Evolutionary conservation across 768 basidiomycete species (phyloP).

Genomic region (Auriscalpium vulgare): DNA sequence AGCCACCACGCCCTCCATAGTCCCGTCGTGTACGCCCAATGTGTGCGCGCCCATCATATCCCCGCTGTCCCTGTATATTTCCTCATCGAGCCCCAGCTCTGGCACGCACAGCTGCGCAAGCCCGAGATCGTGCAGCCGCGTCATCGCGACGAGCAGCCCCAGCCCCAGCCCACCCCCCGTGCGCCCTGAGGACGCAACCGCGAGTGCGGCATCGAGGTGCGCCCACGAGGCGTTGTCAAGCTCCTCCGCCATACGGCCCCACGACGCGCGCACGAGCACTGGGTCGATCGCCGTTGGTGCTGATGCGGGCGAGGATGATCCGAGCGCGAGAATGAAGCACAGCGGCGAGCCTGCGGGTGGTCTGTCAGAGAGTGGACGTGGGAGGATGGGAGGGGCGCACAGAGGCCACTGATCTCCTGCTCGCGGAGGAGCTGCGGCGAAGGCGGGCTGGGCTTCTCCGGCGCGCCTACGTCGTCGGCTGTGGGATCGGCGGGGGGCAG

Average conservation of each 20-base stretch:
- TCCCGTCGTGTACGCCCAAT: too few species aligned
- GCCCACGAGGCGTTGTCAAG: slow-evolving; percentile 62
- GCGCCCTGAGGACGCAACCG: slow-evolving; percentile 20
- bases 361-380: not conserved
- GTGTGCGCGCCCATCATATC: too few species aligned
- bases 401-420: slow-evolving; percentile 70
- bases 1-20: too few species aligned
- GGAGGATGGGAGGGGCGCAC: slow-evolving; percentile 32
- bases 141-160: slow-evolving; percentile 68
- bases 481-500: not conserved
- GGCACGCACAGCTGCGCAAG: slow-evolving; percentile 49
- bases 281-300: slow-evolving; percentile 22
- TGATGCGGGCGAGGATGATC: slow-evolving; percentile 31
- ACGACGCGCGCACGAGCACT: slow-evolving; percentile 52
- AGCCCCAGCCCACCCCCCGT: slow-evolving; percentile 29
- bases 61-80: not conserved
- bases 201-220: slow-evolving; percentile 36
- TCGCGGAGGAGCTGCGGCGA: slow-evolving; percentile 44
- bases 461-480: slow-evolving; percentile 9
- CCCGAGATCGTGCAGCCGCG: slow-evolving; percentile 64
- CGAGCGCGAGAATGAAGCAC: slow-evolving; percentile 68
- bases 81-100: slow-evolving; percentile 17
- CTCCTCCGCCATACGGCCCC: slow-evolving; percentile 63
- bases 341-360: slow-evolving; percentile 55
- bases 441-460: slow-evolving; percentile 11